A percentile compares a stretch with the other conserved stretches of the same genome.
phyloP scores from a whole-genome alignment of 495 filamentous ascomycete genomes.

The Hypoxylon lienhwacheense region DNA sequence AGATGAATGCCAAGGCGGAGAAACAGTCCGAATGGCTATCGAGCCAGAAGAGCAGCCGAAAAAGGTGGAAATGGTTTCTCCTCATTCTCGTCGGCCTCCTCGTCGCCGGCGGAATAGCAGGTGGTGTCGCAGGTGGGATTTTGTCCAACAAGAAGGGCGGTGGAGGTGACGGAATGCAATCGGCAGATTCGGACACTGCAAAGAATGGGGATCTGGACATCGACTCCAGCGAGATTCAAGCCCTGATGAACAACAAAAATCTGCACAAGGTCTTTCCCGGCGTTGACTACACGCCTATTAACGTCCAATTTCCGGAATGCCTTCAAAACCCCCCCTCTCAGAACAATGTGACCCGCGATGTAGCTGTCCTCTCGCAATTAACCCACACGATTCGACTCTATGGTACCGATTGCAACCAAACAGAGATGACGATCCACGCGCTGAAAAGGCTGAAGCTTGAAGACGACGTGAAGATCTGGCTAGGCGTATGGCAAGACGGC shows the following conservation, averaged over 20 bases:
- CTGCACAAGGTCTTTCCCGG: constrained; percentile 94
- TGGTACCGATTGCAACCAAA: constrained; percentile 97
- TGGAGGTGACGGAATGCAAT: constrained; percentile 23
- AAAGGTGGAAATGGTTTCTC: constrained; percentile 68
- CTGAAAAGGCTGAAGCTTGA: constrained; percentile 72
- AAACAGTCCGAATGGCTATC: constrained; percentile 60
- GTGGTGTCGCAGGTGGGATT: constrained; percentile 79
- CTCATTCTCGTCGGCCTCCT: constrained; percentile 62
- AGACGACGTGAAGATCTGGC: constrained; percentile 82
- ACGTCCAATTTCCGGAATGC: constrained; percentile 88
- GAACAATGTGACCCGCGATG: constrained; percentile 90
- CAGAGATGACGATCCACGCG: constrained; percentile 87
- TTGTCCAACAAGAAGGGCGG: constrained; percentile 47
- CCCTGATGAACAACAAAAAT: constrained; percentile 73
- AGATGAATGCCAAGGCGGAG: constrained; percentile 41
- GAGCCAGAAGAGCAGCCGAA: constrained; percentile 61
- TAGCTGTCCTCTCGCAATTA: constrained; percentile 88
- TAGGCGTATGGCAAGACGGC: constrained; percentile 89
- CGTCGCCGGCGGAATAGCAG: constrained; percentile 70
- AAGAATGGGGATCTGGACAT: constrained; percentile 69
- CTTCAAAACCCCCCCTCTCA: constrained; percentile 75
- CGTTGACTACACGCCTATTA: constrained; percentile 94
- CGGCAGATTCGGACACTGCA: constrained; percentile 48
- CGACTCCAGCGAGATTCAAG: constrained; percentile 78
- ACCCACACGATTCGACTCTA: constrained; percentile 90